Evolutionary conservation across 2,329 filamentous ascomycete species (phyloP).

Genomic region (Akanthomyces lecanii): DNA sequence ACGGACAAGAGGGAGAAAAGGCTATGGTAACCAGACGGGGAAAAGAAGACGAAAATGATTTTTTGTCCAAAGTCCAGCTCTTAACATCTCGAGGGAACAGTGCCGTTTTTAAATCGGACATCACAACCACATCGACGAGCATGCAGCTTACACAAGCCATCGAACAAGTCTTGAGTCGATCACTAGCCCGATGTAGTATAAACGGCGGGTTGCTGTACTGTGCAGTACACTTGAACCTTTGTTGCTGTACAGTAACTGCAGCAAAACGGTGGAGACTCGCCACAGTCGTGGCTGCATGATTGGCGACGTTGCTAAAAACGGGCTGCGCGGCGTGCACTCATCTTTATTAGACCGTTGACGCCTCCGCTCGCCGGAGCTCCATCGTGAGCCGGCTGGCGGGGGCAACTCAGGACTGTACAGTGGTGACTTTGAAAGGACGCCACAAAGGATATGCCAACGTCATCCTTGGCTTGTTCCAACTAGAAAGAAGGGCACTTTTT

Average conservation of each 20-base stretch:
- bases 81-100: neutral
- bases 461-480: too few species aligned
- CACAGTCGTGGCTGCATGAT: neutral
- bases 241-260: neutral
- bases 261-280: neutral
- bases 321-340: neutral
- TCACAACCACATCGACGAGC: neutral
- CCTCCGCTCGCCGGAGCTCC: neutral
- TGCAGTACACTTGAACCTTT: neutral
- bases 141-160: neutral
- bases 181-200: slow-evolving; percentile 1
- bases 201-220: neutral
- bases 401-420: too few species aligned
- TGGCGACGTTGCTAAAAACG: neutral
- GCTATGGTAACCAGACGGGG: neutral
- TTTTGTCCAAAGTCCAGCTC: neutral
- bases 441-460: too few species aligned
- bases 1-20: neutral
- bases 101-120: neutral
- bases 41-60: too few species aligned
- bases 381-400: neutral
- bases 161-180: neutral
- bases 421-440: too few species aligned
- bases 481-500: too few species aligned
- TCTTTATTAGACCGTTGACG: too few species aligned